Evolutionary conservation across 2,329 filamentous ascomycete species (phyloP), one percentile per base, ranked within the genome.

Genomic region (Aspergillus eucalypticola): DNA sequence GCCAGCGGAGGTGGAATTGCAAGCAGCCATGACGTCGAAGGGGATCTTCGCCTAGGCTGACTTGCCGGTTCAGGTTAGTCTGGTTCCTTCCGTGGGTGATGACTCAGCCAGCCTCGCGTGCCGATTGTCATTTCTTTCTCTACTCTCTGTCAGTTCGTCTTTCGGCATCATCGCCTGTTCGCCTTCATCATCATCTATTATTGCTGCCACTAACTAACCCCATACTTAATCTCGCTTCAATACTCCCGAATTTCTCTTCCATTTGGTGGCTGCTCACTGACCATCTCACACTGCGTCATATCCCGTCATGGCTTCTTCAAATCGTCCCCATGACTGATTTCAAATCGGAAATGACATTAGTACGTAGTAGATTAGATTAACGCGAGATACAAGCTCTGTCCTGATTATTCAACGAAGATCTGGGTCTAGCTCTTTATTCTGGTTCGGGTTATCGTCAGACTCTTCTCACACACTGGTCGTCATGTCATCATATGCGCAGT

Each of bases 231-330:
- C 29, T 17, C 29, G 11, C 11, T 52, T 29, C 29, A 15, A 6
- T 11, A 35, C 32, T 35, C 32, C 11, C 32, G 10, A 13, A 35
- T 35, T 5, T 35, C 11, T 19, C 23, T 32, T n/a, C 21, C 13
- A 3, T 10, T 19, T 39, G 21, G 21, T 21, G 8, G 11, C n/a
- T 15, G 15, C 8, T 19, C 49, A 8, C 15, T 44, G 39, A 35
- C 53, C 15, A 13, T 21, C n/a, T 13, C 32, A 13, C 23, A n/a
- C 53, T 11, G 53, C 53, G 53, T 55, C 53, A 55, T 55, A 15
- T 15, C 8, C 46, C 53, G 53, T 55, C 53, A 55, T 55, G 11
- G n/a, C 15, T 21, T 53, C 8, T 11, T n/a, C 19, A 25, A 15
- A 5, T 13, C 41, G 19, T 38, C 35, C 51, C 19, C 51, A 27